phyloP scores from a whole-genome alignment of 345 rosid genomes.

The Hibiscus trionum region DNA sequence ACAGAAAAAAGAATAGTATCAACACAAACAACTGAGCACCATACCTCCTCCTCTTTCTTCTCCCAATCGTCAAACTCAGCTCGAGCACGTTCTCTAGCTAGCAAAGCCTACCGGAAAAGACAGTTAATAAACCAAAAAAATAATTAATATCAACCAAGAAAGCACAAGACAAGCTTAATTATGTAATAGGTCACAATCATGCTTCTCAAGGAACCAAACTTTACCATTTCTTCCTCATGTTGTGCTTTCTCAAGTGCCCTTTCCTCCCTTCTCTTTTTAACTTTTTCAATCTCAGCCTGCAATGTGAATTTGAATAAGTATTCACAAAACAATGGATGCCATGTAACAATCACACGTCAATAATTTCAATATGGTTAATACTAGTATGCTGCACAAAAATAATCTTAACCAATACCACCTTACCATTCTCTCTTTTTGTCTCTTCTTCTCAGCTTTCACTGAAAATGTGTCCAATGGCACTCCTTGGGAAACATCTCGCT shows the following conservation, averaged over 20 bases:
- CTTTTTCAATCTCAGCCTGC: conserved; percentile 92
- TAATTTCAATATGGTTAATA: neutral
- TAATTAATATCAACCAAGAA: neutral
- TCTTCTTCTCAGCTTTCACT: conserved; percentile 77
- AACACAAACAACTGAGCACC: neutral
- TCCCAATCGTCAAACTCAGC: conserved; percentile 99
- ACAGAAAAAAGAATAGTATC: neutral
- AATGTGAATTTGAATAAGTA: conserved; percentile 7
- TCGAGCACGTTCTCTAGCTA: conserved; percentile 95
- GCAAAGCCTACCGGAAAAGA: conserved; percentile 49
- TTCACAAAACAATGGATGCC: neutral
- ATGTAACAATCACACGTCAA: neutral
- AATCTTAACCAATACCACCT: conserved; percentile 3
- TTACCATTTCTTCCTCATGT: conserved; percentile 89
- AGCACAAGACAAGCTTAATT: neutral
- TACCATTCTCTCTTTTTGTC: conserved; percentile 81
- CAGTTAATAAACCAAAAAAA: neutral
- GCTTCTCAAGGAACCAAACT: conserved; percentile 11
- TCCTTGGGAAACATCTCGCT: no score
- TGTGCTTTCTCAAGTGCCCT: conserved; percentile 85
- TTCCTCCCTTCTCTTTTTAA: conserved; percentile 95
- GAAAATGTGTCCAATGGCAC: conserved; percentile 51
- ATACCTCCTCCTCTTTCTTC: conserved; percentile 60
- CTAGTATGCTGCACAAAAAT: neutral
- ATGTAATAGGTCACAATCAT: neutral